These are phyloP conservation scores for Hypoxylon trugodes DNA, from an alignment of 495 filamentous ascomycete genomes.

Conservation along the genomic window DNA sequence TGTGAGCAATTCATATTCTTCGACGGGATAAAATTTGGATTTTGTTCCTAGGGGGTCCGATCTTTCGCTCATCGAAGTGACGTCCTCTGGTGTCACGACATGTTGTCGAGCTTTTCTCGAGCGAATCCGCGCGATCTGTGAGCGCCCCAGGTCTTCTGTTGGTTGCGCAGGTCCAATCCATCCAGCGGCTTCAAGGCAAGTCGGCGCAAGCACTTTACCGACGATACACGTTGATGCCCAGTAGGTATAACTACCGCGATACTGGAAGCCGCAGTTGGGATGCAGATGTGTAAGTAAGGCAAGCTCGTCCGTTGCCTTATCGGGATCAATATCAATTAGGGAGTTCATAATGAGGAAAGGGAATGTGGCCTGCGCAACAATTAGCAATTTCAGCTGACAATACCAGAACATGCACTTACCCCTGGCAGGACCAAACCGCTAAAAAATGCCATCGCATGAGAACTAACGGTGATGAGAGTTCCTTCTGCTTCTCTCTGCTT, in stretches of 20 bases:
- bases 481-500: constrained; percentile 63
- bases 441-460: constrained; percentile 76
- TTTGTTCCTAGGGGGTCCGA: constrained; percentile 71
- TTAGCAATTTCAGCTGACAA: constrained; percentile 17
- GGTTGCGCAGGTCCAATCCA: constrained; percentile 76
- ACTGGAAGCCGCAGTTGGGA: constrained; percentile 75
- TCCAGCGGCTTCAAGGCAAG: constrained; percentile 71
- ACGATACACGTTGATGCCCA: constrained; percentile 74
- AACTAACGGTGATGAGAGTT: constrained; percentile 66
- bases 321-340: constrained; percentile 74
- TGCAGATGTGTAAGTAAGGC: constrained; percentile 67
- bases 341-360: constrained; percentile 78
- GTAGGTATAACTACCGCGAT: constrained; percentile 71
- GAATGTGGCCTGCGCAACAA: constrained; percentile 56
- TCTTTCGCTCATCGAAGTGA: constrained; percentile 65
- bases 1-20: constrained; percentile 66
- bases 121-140: constrained; percentile 69
- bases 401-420: constrained; percentile 27
- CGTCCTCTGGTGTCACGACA: constrained; percentile 59
- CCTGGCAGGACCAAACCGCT: constrained; percentile 74
- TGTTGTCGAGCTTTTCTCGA: constrained; percentile 56
- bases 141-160: constrained; percentile 65
- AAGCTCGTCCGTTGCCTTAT: constrained; percentile 64
- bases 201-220: constrained; percentile 79
- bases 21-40: constrained; percentile 64